These are phyloP conservation scores for Ustilago cynodontis DNA, from an alignment of 1,284 basidiomycete species.

Conservation along the genomic window DNA sequence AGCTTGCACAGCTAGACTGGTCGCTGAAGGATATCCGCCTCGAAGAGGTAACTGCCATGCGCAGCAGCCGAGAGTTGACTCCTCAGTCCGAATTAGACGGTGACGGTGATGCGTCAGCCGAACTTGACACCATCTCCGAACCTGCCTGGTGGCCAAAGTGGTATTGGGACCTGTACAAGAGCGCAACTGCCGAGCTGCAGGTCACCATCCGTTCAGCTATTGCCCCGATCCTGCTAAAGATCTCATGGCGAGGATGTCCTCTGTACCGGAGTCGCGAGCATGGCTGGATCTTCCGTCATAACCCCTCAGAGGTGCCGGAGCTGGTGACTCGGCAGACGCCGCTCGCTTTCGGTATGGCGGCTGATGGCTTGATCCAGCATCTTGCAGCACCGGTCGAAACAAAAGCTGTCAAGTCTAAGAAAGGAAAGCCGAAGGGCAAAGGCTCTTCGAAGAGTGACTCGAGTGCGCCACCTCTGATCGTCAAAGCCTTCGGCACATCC, in stretches of 20 bases:
- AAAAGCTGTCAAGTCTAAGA: conserved; percentile 28
- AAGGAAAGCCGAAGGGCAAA: conserved; percentile 25
- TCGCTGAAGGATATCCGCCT: conserved; percentile 42
- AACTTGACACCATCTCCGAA: conserved; percentile 23
- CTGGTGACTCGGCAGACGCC: conserved; percentile 52
- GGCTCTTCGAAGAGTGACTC: conserved; percentile 17
- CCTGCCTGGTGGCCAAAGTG: conserved; percentile 81
- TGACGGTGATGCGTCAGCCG: conserved; percentile 1
- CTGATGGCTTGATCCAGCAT: conserved; percentile 52
- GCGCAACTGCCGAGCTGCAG: conserved; percentile 75
- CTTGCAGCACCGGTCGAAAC: conserved; percentile 32
- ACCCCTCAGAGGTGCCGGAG: conserved; percentile 12
- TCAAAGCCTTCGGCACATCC: conserved; percentile 33
- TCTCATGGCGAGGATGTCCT: conserved; percentile 90
- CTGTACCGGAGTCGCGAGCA: conserved; percentile 87
- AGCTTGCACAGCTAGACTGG: conserved; percentile 62
- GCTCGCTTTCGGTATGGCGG: conserved; percentile 48
- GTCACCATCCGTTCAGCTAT: conserved; percentile 86
- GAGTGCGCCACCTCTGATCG: conserved; percentile 20
- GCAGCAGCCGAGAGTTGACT: conserved; percentile 9
- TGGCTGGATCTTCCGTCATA: conserved; percentile 82
- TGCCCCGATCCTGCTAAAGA: conserved; percentile 84
- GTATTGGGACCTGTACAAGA: conserved; percentile 87
- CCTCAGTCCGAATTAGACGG: conserved; percentile 2
- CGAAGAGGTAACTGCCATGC: conserved; percentile 32